Evolutionary conservation across 1,284 basidiomycete species (phyloP).

Genomic region (Hypsizygus ulmarius): DNA sequence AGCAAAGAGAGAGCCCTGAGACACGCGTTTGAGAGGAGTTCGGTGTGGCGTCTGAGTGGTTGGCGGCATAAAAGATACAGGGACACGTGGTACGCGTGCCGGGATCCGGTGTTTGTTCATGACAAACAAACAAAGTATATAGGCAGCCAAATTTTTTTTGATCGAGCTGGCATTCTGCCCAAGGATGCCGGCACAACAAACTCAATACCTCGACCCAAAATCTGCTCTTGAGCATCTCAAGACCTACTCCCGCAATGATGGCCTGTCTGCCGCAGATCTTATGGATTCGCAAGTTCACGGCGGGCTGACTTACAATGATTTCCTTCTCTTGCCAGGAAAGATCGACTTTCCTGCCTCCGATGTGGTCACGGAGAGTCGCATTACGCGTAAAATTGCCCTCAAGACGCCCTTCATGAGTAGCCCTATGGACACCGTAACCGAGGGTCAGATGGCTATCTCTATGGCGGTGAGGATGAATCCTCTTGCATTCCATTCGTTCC

Average conservation of each 20-base stretch:
- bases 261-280: conserved; percentile 82
- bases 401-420: conserved; percentile 98
- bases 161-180: conserved; percentile 21
- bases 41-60: conserved; percentile 23
- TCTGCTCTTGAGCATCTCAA: conserved; percentile 73
- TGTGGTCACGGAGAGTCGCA: conserved; percentile 81
- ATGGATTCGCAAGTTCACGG: conserved; percentile 90
- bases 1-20: conserved; percentile 86
- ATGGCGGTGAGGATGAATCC: conserved; percentile 67
- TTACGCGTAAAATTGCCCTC: conserved; percentile 90
- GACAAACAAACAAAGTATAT: conserved; percentile 17
- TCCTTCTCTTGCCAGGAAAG: conserved; percentile 91
- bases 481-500: conserved; percentile 20
- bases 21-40: conserved; percentile 86
- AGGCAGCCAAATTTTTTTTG: conserved; percentile 15
- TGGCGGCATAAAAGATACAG: conserved; percentile 11
- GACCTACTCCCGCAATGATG: conserved; percentile 79
- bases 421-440: conserved; percentile 99
- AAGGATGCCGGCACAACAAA: conserved; percentile 21
- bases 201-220: conserved; percentile 53
- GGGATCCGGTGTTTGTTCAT: conserved; percentile 12
- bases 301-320: conserved; percentile 96
- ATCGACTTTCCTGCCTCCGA: conserved; percentile 89
- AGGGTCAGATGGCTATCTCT: conserved; percentile 95
- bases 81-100: conserved; percentile 12